Base-by-base conservation (phyloP, 1,139 yeast species). In the Nakaseomyces kungkrabaensis region DNA sequence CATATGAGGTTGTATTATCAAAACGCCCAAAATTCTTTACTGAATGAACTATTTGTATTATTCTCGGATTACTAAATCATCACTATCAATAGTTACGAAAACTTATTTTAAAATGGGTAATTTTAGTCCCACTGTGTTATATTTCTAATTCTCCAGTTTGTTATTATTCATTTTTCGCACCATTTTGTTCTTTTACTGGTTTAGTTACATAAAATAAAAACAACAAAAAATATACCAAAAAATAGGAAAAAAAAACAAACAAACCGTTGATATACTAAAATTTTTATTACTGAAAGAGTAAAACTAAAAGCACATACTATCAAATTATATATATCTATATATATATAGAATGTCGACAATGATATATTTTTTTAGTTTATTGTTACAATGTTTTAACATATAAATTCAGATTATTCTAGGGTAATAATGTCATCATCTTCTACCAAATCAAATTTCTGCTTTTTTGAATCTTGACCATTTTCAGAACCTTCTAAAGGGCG, bases 21-120 rank as follows among this genome's bases (percentile, higher is more conserved):
- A 38, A 25, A 24, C 11, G 36, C 32, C 32, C 32, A 8, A 29
- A 29, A 29, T 29, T 33, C 26, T 29, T 26, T 6, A 31, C 17
- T 24, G 13, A n/a, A 31, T 44, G 40, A 54, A 46, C 49, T 56
- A 33, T 57, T 37, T 17, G 22, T 17, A 17, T 17, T 17, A 17
- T 17, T 17, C 22, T 17, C 22, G 22, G 26, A 52, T 50, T 10
- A 53, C 45, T n/a, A 53, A 37, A 34, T 42, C 52, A 29, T 44
- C 57, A 22, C 48, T 56, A 48, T 56, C 59, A 31, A 52, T 43
- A 47, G 53, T 13, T 13, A 17, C 11, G 38, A 36, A 36, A 36
- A 17, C 13, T 24, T 17, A 9, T 11, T 33, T 33, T 33, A 8
- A 33, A n/a, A 9, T 33, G 13, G 36, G 36, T n/a, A 33, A n/a